Evolutionary conservation across 1,284 basidiomycete genomes (phyloP).

Genomic region (Leccinum solheimii): DNA sequence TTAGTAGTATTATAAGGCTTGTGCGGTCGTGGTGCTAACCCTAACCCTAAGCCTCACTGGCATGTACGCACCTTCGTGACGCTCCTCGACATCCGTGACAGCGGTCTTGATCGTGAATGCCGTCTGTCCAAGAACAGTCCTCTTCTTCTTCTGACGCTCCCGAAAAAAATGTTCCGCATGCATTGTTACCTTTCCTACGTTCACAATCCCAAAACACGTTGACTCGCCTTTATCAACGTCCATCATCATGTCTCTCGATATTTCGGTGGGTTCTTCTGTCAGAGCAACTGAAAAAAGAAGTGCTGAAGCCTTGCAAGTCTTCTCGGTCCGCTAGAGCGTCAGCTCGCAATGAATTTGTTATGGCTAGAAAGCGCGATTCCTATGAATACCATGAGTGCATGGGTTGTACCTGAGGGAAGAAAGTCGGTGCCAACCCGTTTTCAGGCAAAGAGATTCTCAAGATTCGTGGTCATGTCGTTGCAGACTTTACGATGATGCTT

Average conservation of each 20-base stretch:
- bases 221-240: slow-evolving; percentile 82
- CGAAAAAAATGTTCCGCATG: slow-evolving; percentile 46
- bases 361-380: slow-evolving; percentile 86
- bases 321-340: slow-evolving; percentile 82
- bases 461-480: slow-evolving; percentile 5
- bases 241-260: slow-evolving; percentile 92
- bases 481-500: slow-evolving; percentile 73
- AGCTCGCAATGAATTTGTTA: slow-evolving; percentile 88
- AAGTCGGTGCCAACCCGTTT: slow-evolving; percentile 48
- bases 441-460: slow-evolving; percentile 17
- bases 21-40: slow-evolving; percentile 1
- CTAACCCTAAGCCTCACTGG: slow-evolving; percentile 13
- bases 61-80: not conserved
- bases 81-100: not conserved
- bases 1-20: no score
- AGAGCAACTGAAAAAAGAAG: slow-evolving; percentile 1
- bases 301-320: slow-evolving; percentile 53
- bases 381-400: slow-evolving; percentile 73
- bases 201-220: slow-evolving; percentile 84
- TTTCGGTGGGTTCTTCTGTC: slow-evolving; percentile 58
- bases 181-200: slow-evolving; percentile 81
- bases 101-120: slow-evolving; percentile 17
- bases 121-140: slow-evolving; percentile 25
- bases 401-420: slow-evolving; percentile 76
- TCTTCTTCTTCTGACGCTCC: slow-evolving; percentile 2